Percentiles rank a stretch among this genome's conserved stretches.
Evolutionary conservation across 345 rosid genomes (phyloP).

Genomic region (Linum tenue): DNA sequence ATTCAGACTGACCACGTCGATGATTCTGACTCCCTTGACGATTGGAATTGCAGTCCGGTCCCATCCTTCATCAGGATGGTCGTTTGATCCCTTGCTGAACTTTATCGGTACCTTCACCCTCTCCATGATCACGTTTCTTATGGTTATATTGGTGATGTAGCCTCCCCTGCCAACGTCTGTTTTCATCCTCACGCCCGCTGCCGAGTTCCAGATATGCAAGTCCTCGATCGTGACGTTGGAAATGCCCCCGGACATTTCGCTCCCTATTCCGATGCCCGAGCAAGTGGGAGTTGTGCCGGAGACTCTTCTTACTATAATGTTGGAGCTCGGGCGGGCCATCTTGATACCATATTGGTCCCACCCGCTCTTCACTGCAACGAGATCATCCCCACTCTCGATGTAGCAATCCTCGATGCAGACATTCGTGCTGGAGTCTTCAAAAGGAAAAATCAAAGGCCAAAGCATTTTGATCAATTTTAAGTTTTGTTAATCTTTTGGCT

Average conservation of each 20-base stretch:
- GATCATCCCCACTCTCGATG: slow-evolving; percentile 93
- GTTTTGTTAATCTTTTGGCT: background rate
- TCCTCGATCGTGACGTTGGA: slow-evolving; percentile 56
- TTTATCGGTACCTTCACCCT: slow-evolving; percentile 78
- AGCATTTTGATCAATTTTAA: background rate
- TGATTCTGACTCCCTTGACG: slow-evolving; percentile 57
- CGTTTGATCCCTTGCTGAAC: slow-evolving; percentile 83
- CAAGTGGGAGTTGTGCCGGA: slow-evolving; percentile 94
- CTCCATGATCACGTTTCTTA: slow-evolving; percentile 57
- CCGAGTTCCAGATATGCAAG: slow-evolving; percentile 78
- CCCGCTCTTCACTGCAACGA: slow-evolving; percentile 90
- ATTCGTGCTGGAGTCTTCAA: slow-evolving; percentile 75
- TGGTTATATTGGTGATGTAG: slow-evolving; percentile 55
- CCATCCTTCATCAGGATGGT: slow-evolving; percentile 85
- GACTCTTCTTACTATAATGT: slow-evolving; percentile 58
- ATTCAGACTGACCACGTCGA: slow-evolving; percentile 53
- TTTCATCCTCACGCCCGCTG: slow-evolving; percentile 83
- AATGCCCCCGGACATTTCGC: slow-evolving; percentile 97
- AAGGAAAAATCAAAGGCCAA: background rate
- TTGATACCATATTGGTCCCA: slow-evolving; percentile 93
- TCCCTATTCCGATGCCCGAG: slow-evolving; percentile 92
- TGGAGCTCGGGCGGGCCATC: slow-evolving; percentile 81
- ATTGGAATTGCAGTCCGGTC: slow-evolving; percentile 69
- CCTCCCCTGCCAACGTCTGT: slow-evolving; percentile 94
- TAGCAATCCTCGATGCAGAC: slow-evolving; percentile 92